These are phyloP conservation scores for Fusarium mangiferae DNA, from an alignment of 2,329 filamentous ascomycete genomes.

Conservation along the genomic window DNA sequence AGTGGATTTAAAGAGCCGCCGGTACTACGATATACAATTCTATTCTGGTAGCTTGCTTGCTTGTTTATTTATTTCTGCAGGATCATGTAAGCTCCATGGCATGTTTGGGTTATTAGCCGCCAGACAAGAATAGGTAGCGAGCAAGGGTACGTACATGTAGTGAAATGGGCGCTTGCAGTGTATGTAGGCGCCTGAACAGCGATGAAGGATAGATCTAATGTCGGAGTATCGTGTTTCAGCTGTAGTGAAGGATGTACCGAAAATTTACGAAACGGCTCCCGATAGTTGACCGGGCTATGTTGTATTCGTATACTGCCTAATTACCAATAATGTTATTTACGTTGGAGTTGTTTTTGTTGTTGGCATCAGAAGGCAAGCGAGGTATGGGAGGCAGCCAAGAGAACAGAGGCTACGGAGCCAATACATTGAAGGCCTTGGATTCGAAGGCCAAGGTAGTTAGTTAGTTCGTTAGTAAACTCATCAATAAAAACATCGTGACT, in stretches of 20 bases:
- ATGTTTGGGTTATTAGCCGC: conserved; percentile 13
- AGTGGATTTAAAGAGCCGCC: conserved; percentile 16
- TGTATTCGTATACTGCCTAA: neutral
- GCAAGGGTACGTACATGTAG: conserved; percentile 1
- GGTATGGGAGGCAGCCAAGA: conserved; percentile 31
- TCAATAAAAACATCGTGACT: neutral
- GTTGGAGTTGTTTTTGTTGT: neutral
- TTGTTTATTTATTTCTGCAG: neutral
- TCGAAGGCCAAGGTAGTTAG: neutral
- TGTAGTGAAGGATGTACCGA: neutral
- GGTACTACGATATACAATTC: neutral
- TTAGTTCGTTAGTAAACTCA: neutral
- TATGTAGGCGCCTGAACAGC: conserved; percentile 28
- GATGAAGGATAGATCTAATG: neutral
- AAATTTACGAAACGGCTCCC: neutral
- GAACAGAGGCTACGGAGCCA: neutral
- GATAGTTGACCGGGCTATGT: neutral
- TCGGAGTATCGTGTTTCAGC: conserved; percentile 12
- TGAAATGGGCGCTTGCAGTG: conserved; percentile 30
- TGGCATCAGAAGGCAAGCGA: neutral
- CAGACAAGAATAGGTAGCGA: conserved; percentile 2
- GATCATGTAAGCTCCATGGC: neutral
- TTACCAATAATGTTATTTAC: neutral
- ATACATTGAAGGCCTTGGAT: neutral
- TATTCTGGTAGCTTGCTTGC: conserved; percentile 12